Base-by-base conservation (phyloP, 129 eudicot genomes). In the Silybum marianum region DNA sequence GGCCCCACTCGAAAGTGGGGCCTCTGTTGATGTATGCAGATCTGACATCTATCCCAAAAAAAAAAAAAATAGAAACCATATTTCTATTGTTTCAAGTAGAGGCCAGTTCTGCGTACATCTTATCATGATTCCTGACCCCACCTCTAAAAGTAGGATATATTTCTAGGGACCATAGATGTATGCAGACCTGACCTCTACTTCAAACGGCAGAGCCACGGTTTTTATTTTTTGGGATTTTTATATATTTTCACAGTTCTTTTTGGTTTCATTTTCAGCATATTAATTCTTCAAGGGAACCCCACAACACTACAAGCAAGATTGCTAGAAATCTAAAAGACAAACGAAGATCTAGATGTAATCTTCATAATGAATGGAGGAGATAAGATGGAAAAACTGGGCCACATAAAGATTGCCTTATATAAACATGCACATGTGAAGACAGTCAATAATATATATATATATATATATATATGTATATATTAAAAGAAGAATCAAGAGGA, bases 221-320 rank as follows among this genome's bases (percentile, higher is more conserved):
- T 54, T 22, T 54, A 54, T 18, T 54, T 54, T 54, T 16, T 1
- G 9, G 22, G 8, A 16, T 54, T 54, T 54, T 54, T 54, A 51
- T 1, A 51, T 51, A 51, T 7, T 4, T 54, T 18, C 19, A 18
- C 2, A 18, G 7, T 54, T 54, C 63, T 7, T 16, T 54, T 54
- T 48, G 62, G 19, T 48, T 54, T 54, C 9, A 54, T 54, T 54
- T 54, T 54, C 63, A 3, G 22, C 63, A 11, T 62, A 82, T 67
- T 16, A 67, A 23, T 34, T 46, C 75, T 74, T 67, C 54, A 82
- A 16, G 36, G 69, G 75, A 21, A 69, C 74, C 80, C 70, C n/a
- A 28, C 75, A 26, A 26, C 36, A 75, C 68, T 68, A 46, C 44
- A 69, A 75, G 69, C 46, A 82, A 69, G 71, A 75, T n/a, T 67